Percentiles rank a stretch among this genome's conserved stretches.
phyloP scores from a whole-genome alignment of 768 basidiomycete genomes.

The Solioccasus polychromus region DNA sequence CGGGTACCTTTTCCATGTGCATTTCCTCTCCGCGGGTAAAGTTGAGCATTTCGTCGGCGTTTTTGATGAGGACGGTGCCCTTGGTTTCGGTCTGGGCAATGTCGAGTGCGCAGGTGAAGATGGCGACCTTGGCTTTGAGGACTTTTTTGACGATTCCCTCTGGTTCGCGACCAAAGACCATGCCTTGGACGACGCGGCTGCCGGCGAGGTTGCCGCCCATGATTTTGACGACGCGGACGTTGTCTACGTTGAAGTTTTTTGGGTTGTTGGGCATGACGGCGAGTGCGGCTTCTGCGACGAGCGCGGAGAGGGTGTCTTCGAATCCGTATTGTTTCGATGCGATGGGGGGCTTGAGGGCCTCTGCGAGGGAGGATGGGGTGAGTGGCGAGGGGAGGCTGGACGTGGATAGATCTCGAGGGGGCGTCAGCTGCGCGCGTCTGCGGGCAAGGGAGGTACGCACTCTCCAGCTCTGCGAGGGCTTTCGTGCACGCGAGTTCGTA shows the following conservation, averaged over 20 bases:
- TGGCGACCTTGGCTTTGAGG: constrained; percentile 85
- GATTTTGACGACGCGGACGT: constrained; percentile 97
- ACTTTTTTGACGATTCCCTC: constrained; percentile 88
- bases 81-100: constrained; percentile 98
- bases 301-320: constrained; percentile 74
- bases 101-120: constrained; percentile 92
- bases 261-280: constrained; percentile 87
- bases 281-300: constrained; percentile 92
- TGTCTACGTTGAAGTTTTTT: constrained; percentile 96
- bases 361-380: constrained; percentile 62
- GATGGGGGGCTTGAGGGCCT: constrained; percentile 85
- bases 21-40: constrained; percentile 96
- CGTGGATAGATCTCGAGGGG: constrained; percentile 59
- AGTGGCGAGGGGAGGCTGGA: constrained; percentile 69
- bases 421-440: constrained; percentile 12
- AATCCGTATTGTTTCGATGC: constrained; percentile 97
- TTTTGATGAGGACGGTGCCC: constrained; percentile 95
- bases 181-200: constrained; percentile 90
- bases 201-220: constrained; percentile 87
- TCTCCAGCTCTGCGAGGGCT: constrained; percentile 84
- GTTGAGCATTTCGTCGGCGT: constrained; percentile 94
- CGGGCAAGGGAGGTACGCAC: constrained; percentile 50
- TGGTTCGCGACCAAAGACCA: constrained; percentile 97
- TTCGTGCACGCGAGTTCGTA: constrained; percentile 89
- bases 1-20: constrained; percentile 80